Evolutionary conservation across 1,284 basidiomycete genomes (phyloP).

Genomic region (Peniophora sp.): DNA sequence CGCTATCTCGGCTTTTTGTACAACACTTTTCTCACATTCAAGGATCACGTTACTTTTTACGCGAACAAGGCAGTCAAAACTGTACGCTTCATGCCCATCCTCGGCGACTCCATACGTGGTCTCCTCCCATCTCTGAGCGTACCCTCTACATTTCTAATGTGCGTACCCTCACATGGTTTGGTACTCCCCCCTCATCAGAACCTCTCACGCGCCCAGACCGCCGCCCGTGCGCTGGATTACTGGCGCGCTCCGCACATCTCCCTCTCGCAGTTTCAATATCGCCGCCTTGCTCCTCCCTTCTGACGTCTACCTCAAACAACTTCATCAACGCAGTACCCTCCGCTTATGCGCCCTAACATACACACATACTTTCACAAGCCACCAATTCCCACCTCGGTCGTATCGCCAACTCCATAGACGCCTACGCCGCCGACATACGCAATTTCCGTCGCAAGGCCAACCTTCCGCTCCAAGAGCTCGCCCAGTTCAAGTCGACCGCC

Average conservation of each 20-base stretch:
- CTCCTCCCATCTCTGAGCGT: slow-evolving; percentile 17
- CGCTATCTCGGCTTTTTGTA: slow-evolving; percentile 25
- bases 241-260: neutral
- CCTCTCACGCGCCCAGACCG: neutral
- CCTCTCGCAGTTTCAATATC: too few species aligned
- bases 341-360: too few species aligned
- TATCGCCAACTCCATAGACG: too few species aligned
- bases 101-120: slow-evolving; percentile 28
- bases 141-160: slow-evolving; percentile 23
- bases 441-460: too few species aligned
- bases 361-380: too few species aligned
- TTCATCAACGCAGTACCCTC: too few species aligned
- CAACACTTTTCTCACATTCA: slow-evolving; percentile 18
- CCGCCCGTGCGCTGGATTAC: neutral
- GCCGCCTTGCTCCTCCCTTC: too few species aligned
- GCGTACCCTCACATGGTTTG: slow-evolving; percentile 15
- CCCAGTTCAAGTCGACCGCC: too few species aligned
- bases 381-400: too few species aligned
- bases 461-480: too few species aligned
- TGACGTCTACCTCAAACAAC: too few species aligned
- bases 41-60: slow-evolving; percentile 18
- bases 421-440: too few species aligned
- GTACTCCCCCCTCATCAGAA: slow-evolving; percentile 5
- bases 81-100: slow-evolving; percentile 20
- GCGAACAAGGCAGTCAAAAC: slow-evolving; percentile 15